Conservation (phyloP, 1,139 yeast genomes). For the Tardiomyces depauwii region DNA sequence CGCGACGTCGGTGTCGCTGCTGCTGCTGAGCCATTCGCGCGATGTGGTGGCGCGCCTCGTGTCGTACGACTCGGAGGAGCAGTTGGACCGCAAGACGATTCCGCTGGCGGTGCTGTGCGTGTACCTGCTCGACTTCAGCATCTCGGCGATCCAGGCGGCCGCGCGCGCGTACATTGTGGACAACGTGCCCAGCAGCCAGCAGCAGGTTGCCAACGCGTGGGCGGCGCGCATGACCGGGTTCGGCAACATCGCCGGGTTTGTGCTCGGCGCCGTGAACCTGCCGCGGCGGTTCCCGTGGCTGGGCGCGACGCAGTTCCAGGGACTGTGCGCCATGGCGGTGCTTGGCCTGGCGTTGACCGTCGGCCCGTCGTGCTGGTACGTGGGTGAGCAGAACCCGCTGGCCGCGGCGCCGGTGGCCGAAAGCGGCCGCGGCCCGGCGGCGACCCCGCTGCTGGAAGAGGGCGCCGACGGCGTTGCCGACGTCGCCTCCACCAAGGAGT, state of each 20-base stretch:
- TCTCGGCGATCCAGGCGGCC: slow-evolving; percentile 38
- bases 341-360: slow-evolving; percentile 26
- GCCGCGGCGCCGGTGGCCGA: slow-evolving; percentile 29
- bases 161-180: slow-evolving; percentile 39
- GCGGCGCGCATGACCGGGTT: slow-evolving; percentile 47
- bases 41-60: slow-evolving; percentile 20
- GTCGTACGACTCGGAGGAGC: slow-evolving; percentile 10
- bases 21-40: slow-evolving; percentile 31
- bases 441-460: background rate
- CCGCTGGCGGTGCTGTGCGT: slow-evolving; percentile 35
- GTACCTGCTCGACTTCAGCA: slow-evolving; percentile 37
- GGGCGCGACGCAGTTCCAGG: slow-evolving; percentile 35
- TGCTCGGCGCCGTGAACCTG: slow-evolving; percentile 28
- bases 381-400: slow-evolving; percentile 38
- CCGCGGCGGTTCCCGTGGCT: slow-evolving; percentile 24
- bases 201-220: slow-evolving; percentile 48
- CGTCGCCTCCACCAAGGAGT: background rate
- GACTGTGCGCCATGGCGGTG: slow-evolving; percentile 30
- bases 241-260: slow-evolving; percentile 37
- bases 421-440: slow-evolving; percentile 10
- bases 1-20: slow-evolving; percentile 30
- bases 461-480: background rate
- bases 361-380: slow-evolving; percentile 23
- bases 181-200: slow-evolving; percentile 37
- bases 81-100: slow-evolving; percentile 24